Evolutionary conservation across 345 rosid genomes (phyloP).

Genomic region (Luvunga scandens): DNA sequence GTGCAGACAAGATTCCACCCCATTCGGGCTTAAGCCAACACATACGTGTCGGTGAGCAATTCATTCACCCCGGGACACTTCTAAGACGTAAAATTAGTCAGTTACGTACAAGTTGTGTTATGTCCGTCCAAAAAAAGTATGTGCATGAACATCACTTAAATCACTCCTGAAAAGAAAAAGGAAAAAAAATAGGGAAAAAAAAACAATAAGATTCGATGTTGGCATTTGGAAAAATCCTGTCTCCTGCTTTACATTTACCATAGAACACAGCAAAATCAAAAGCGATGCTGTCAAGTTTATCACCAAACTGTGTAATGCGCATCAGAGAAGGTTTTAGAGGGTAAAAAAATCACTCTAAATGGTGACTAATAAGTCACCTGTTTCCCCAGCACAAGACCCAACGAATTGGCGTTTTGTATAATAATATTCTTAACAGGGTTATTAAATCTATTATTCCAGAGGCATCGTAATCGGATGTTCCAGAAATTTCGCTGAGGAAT

Average conservation of each 20-base stretch:
- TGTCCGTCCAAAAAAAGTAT: neutral
- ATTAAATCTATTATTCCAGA: neutral
- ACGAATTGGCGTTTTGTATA: constrained; percentile 1
- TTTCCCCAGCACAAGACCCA: neutral
- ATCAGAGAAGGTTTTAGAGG: neutral
- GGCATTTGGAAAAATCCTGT: neutral
- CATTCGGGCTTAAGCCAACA: no score
- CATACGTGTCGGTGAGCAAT: no score
- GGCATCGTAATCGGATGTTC: constrained; percentile 4
- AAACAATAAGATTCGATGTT: neutral
- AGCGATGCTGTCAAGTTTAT: neutral
- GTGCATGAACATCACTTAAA: neutral
- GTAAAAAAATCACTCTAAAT: neutral
- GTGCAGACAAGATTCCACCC: no score
- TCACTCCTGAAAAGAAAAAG: neutral
- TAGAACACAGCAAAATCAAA: neutral
- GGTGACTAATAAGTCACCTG: neutral
- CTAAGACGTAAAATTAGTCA: no score
- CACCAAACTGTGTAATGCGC: neutral
- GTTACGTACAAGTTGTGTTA: neutral
- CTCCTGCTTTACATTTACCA: neutral
- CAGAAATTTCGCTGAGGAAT: constrained; percentile 72
- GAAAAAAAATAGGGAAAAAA: neutral
- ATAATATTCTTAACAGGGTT: neutral
- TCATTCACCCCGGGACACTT: neutral